These are phyloP conservation scores for Hortiboletus flavorubellus DNA, from an alignment of 768 basidiomycete species.

Conservation along the genomic window DNA sequence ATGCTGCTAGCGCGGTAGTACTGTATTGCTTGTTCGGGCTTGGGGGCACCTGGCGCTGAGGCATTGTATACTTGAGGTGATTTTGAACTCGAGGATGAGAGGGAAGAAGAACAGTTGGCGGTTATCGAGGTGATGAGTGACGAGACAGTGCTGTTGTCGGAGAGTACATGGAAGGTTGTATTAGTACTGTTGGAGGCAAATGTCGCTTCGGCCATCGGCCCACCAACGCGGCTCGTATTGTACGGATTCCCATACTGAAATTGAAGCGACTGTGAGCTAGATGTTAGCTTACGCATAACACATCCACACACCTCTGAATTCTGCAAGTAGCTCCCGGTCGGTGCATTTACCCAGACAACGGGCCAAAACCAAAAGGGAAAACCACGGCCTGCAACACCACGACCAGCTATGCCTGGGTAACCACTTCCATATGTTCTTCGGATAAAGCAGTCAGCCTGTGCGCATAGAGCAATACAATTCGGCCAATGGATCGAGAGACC, in stretches of 20 bases:
- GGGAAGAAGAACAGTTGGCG: slow-evolving; percentile 40
- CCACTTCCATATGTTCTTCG: slow-evolving; percentile 59
- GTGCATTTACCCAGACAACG: slow-evolving; percentile 43
- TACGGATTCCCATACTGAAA: slow-evolving; percentile 43
- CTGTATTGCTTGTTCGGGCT: slow-evolving; percentile 56
- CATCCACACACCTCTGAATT: slow-evolving; percentile 38
- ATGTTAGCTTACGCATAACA: not conserved
- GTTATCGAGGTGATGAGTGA: slow-evolving; percentile 42
- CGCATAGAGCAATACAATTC: not conserved
- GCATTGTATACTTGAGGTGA: slow-evolving; percentile 33
- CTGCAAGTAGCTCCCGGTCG: slow-evolving; percentile 33
- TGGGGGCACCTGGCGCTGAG: slow-evolving; percentile 25
- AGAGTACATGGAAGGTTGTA: slow-evolving; percentile 44
- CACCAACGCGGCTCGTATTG: slow-evolving; percentile 51
- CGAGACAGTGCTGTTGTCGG: slow-evolving; percentile 46
- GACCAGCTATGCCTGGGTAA: slow-evolving; percentile 47
- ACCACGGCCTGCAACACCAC: slow-evolving; percentile 45
- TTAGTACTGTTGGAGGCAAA: slow-evolving; percentile 39
- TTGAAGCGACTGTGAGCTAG: slow-evolving; percentile 11
- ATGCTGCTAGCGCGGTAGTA: slow-evolving; percentile 69
- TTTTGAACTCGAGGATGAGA: slow-evolving; percentile 34
- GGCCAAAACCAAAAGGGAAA: slow-evolving; percentile 74
- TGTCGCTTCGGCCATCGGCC: slow-evolving; percentile 36
- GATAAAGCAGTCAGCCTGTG: not conserved
- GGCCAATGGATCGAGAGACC: slow-evolving; percentile 4